These are phyloP conservation scores for Hymenoscyphus fructigenus DNA, from an alignment of 2,329 filamentous ascomycete species.

Conservation along the genomic window DNA sequence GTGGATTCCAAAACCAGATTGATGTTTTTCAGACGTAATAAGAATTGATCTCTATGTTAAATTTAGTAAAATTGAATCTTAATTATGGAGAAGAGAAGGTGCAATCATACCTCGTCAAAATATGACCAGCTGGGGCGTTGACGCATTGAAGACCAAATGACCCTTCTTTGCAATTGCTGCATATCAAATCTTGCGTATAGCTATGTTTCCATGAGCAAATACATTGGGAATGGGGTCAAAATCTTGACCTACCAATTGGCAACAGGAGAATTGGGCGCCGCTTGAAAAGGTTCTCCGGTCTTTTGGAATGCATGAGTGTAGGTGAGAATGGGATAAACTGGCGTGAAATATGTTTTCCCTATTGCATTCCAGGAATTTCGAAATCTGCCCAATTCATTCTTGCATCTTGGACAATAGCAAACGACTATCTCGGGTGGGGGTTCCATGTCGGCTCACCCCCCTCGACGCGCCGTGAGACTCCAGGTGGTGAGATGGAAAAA, in stretches of 20 bases:
- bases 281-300: slow-evolving; percentile 27
- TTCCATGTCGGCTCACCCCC: not conserved
- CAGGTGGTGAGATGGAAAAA: too few species aligned
- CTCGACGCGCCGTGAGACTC: not conserved
- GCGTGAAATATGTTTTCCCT: slow-evolving; percentile 35
- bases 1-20: slow-evolving; percentile 27
- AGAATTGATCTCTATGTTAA: slow-evolving; percentile 31
- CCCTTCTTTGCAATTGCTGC: slow-evolving; percentile 27
- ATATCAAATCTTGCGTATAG: slow-evolving; percentile 34
- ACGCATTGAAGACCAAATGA: slow-evolving; percentile 34
- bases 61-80: not conserved
- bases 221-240: not conserved
- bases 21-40: slow-evolving; percentile 31
- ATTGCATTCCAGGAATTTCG: slow-evolving; percentile 35
- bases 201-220: slow-evolving; percentile 16
- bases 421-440: slow-evolving; percentile 16
- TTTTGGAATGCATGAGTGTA: slow-evolving; percentile 26
- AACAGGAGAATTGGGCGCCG: slow-evolving; percentile 25
- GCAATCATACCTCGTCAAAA: slow-evolving; percentile 30
- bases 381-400: slow-evolving; percentile 30
- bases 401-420: slow-evolving; percentile 33
- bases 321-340: slow-evolving; percentile 26
- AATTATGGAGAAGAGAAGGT: not conserved
- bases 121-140: slow-evolving; percentile 32
- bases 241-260: slow-evolving; percentile 29